phyloP scores from a whole-genome alignment of 2,329 filamentous ascomycete genomes.

The Paraconiothyrium sp. region DNA sequence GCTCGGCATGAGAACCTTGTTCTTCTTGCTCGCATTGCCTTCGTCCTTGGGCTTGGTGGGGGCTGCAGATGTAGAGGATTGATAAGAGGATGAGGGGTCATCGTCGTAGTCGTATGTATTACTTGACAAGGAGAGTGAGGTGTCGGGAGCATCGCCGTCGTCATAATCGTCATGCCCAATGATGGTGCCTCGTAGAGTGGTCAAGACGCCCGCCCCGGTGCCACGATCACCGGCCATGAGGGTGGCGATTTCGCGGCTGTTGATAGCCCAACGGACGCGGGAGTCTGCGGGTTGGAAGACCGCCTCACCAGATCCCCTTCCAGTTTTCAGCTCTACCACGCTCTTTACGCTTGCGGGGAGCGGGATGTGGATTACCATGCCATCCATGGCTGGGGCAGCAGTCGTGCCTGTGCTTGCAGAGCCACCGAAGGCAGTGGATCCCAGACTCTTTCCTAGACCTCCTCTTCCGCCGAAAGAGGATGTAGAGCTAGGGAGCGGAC shows the following conservation, averaged over 20 bases:
- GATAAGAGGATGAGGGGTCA: slow-evolving; percentile 34
- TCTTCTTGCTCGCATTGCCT: slow-evolving; percentile 65
- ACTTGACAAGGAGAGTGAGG: slow-evolving; percentile 28
- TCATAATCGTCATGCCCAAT: slow-evolving; percentile 67
- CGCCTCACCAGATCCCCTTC: slow-evolving; percentile 82
- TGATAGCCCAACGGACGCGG: slow-evolving; percentile 83
- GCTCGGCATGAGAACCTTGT: slow-evolving; percentile 59
- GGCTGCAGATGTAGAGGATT: slow-evolving; percentile 21
- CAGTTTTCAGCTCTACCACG: slow-evolving; percentile 81
- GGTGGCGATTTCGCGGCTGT: slow-evolving; percentile 74
- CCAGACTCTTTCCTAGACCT: slow-evolving; percentile 26
- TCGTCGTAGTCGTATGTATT: slow-evolving; percentile 47
- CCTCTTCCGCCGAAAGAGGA: slow-evolving; percentile 26
- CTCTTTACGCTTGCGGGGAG: slow-evolving; percentile 83
- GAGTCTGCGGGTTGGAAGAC: slow-evolving; percentile 78
- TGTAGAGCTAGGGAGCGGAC: slow-evolving; percentile 50
- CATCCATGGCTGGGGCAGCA: slow-evolving; percentile 67
- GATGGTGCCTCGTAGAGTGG: slow-evolving; percentile 81
- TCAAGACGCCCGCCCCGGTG: slow-evolving; percentile 69
- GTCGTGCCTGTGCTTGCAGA: slow-evolving; percentile 42
- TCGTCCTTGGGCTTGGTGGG: slow-evolving; percentile 43
- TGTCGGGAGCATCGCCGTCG: slow-evolving; percentile 27
- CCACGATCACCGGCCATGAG: slow-evolving; percentile 50
- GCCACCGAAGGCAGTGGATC: slow-evolving; percentile 44
- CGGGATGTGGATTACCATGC: slow-evolving; percentile 80